A percentile compares a stretch with the other conserved stretches of the same genome.
These are phyloP conservation scores for Vitis amurensis DNA, from an alignment of 164 flowering plant species.

Conservation along the genomic window DNA sequence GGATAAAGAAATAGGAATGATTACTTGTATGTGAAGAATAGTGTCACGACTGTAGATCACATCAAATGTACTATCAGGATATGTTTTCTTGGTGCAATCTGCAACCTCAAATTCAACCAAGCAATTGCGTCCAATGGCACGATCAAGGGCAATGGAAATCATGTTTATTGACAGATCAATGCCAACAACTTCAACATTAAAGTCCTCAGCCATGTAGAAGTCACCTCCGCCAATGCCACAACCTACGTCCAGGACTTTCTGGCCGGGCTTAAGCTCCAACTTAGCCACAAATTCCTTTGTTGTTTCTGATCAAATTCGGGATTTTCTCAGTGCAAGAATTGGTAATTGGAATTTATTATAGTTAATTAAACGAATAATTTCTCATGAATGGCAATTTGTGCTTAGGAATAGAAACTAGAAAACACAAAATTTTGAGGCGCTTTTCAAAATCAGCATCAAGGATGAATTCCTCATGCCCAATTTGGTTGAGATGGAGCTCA, in stretches of 20 bases:
- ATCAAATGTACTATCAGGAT: conserved; percentile 77
- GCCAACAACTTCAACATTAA: conserved; percentile 83
- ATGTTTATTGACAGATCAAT: conserved; percentile 95
- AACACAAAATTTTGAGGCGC: too few relatives aligned
- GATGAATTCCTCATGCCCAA: too few relatives aligned
- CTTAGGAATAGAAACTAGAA: too few relatives aligned
- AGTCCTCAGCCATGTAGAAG: conserved; percentile 94
- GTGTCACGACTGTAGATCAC: conserved; percentile 98
- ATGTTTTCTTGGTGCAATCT: conserved; percentile 84
- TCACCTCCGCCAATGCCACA: conserved; percentile 99
- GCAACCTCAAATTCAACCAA: conserved; percentile 95
- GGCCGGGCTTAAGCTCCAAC: conserved; percentile 88
- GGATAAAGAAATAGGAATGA: not conserved
- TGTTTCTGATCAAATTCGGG: conserved; percentile 59
- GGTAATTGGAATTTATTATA: not conserved
- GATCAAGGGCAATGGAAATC: conserved; percentile 94
- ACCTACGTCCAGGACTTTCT: conserved; percentile 96
- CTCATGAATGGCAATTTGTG: too few relatives aligned
- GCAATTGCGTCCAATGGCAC: conserved; percentile 90
- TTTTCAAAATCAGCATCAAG: too few relatives aligned
- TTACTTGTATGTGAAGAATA: conserved; percentile 90
- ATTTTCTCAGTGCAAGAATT: too few relatives aligned
- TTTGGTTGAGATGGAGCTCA: not conserved
- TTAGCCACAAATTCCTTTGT: conserved; percentile 89
- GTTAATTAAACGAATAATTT: too few relatives aligned